Evolutionary conservation across 2,329 filamentous ascomycete genomes (phyloP).

Genomic region (Ophiostoma tasmaniense): DNA sequence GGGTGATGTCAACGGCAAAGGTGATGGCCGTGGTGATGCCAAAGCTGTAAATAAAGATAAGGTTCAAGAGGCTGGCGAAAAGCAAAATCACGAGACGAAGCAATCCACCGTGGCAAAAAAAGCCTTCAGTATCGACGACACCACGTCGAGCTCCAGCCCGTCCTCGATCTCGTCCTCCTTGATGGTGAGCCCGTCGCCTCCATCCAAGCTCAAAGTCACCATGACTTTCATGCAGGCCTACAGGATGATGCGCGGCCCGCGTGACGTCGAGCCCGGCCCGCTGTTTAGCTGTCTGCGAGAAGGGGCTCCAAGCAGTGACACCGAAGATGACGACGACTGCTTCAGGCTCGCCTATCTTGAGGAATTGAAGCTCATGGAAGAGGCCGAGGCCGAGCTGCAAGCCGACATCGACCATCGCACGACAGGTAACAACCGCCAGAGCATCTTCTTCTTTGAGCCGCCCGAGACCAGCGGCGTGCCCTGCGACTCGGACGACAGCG

Average conservation of each 20-base stretch:
- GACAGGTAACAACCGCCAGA: constrained; percentile 2
- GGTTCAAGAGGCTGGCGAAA: neutral
- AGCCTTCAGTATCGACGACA: neutral
- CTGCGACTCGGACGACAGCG: neutral
- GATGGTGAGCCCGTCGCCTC: neutral
- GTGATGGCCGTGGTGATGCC: no score
- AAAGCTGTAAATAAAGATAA: neutral
- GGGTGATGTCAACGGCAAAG: neutral
- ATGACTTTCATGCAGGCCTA: constrained; percentile 27
- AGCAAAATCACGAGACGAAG: neutral
- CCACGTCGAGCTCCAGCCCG: neutral
- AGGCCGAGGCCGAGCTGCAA: constrained; percentile 9
- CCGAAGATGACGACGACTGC: constrained; percentile 9
- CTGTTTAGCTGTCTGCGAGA: constrained; percentile 22
- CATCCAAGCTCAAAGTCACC: constrained; percentile 15
- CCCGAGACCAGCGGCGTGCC: neutral
- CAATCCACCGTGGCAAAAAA: neutral
- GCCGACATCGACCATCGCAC: neutral
- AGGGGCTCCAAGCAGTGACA: neutral
- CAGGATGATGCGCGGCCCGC: constrained; percentile 28
- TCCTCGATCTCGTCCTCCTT: neutral
- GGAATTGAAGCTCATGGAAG: constrained; percentile 14
- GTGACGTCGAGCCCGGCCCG: constrained; percentile 22
- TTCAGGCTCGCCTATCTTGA: constrained; percentile 6
- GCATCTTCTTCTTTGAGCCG: constrained; percentile 13